These are phyloP conservation scores for Yarrowia yakushimensis DNA, from an alignment of 805 yeast species.

Conservation along the genomic window DNA sequence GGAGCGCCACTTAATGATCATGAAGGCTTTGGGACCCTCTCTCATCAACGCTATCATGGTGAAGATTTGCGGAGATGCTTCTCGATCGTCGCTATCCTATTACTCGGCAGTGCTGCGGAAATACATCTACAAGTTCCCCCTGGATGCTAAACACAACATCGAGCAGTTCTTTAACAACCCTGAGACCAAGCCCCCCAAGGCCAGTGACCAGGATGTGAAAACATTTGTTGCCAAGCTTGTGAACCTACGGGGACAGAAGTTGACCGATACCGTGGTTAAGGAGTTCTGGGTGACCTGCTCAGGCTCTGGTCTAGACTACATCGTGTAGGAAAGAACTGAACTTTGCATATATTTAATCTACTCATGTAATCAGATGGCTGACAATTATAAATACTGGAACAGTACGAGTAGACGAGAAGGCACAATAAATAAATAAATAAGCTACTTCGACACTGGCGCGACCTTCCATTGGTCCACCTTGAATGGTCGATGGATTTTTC, in stretches of 20 bases:
- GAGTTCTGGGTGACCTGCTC: slow-evolving; percentile 39
- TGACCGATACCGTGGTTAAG: slow-evolving; percentile 33
- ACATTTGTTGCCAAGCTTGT: slow-evolving; percentile 35
- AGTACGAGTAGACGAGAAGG: background rate
- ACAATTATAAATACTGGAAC: no score
- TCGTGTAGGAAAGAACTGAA: background rate
- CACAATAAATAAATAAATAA: slow-evolving; percentile 9
- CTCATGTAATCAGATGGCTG: background rate
- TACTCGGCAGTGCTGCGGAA: slow-evolving; percentile 42
- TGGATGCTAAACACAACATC: slow-evolving; percentile 26
- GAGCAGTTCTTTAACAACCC: slow-evolving; percentile 28
- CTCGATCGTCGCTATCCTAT: slow-evolving; percentile 45
- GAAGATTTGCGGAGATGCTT: slow-evolving; percentile 42
- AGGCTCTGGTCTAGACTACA: slow-evolving; percentile 28
- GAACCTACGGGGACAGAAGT: slow-evolving; percentile 35
- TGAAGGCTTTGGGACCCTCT: slow-evolving; percentile 37
- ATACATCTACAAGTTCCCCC: slow-evolving; percentile 28
- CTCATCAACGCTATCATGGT: slow-evolving; percentile 41
- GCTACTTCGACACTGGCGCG: background rate
- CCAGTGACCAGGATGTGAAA: slow-evolving; percentile 18
- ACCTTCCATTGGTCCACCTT: slow-evolving; percentile 15
- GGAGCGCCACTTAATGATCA: slow-evolving; percentile 28
- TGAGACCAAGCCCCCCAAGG: slow-evolving; percentile 23
- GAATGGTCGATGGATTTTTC: background rate
- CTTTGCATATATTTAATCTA: background rate